Percentiles rank a stretch among this genome's conserved stretches.
phyloP scores from a whole-genome alignment of 2,329 filamentous ascomycete genomes.

The Ascosphaera pollenicola region DNA sequence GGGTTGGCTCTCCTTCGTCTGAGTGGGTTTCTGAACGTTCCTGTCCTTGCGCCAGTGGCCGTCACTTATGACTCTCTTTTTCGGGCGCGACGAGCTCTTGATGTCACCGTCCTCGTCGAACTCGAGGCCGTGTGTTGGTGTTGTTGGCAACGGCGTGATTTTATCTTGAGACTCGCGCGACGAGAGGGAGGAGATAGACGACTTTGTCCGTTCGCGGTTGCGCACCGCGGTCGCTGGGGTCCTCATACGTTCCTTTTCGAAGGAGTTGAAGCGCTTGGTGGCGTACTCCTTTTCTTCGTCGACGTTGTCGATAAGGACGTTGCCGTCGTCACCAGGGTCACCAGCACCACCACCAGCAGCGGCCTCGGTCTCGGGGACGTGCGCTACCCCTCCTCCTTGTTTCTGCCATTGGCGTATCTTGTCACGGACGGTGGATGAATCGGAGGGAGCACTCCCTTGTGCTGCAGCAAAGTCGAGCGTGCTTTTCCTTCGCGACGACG shows the following conservation, averaged over 20 bases:
- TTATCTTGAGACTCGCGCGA: neutral
- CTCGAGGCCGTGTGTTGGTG: neutral
- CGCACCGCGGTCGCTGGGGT: neutral
- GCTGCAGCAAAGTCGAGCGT: no score
- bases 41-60: conserved; percentile 51
- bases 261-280: neutral
- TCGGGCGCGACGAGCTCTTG: conserved; percentile 27
- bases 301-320: no score
- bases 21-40: conserved; percentile 18
- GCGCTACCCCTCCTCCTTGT: conserved; percentile 41
- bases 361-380: conserved; percentile 34
- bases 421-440: conserved; percentile 33
- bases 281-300: neutral
- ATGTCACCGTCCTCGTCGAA: conserved; percentile 4
- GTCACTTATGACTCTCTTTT: conserved; percentile 84
- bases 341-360: conserved; percentile 24
- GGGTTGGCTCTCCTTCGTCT: conserved; percentile 17
- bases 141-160: neutral
- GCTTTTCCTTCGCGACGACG: no score
- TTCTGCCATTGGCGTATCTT: conserved; percentile 74
- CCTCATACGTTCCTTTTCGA: neutral
- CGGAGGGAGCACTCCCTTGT: neutral
- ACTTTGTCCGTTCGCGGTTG: neutral
- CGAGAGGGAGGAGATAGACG: neutral
- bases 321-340: neutral